Evolutionary conservation across 2,329 filamentous ascomycete genomes (phyloP).

Genomic region (Fusarium heterosporum): DNA sequence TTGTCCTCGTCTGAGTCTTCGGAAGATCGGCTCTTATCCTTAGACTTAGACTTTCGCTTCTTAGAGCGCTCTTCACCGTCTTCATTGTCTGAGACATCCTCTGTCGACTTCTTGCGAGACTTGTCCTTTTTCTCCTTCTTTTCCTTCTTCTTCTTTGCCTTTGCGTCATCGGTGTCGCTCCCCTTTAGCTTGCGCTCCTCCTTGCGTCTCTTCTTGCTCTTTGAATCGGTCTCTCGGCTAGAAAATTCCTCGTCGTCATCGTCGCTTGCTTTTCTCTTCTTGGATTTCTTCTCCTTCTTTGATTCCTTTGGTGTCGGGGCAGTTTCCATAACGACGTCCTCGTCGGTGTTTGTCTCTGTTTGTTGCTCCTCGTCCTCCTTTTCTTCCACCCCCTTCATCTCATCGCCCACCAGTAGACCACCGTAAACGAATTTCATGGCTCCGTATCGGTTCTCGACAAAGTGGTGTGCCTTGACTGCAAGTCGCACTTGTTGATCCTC

Average conservation of each 20-base stretch:
- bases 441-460: slow-evolving; percentile 81
- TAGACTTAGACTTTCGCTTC: slow-evolving; percentile 51
- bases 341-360: slow-evolving; percentile 30
- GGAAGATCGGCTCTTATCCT: slow-evolving; percentile 45
- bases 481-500: slow-evolving; percentile 76
- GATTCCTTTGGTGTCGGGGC: slow-evolving; percentile 42
- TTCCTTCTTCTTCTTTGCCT: slow-evolving; percentile 49
- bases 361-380: slow-evolving; percentile 23
- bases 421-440: slow-evolving; percentile 87
- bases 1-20: slow-evolving; percentile 47
- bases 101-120: slow-evolving; percentile 43
- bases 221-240: slow-evolving; percentile 48
- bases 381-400: slow-evolving; percentile 58
- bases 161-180: slow-evolving; percentile 36
- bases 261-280: slow-evolving; percentile 61
- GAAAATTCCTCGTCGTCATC: slow-evolving; percentile 52
- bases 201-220: slow-evolving; percentile 54
- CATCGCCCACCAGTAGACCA: slow-evolving; percentile 74
- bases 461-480: slow-evolving; percentile 77
- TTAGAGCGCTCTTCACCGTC: slow-evolving; percentile 49
- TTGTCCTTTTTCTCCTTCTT: slow-evolving; percentile 59
- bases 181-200: slow-evolving; percentile 54
- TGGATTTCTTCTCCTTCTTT: slow-evolving; percentile 60
- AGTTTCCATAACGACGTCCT: slow-evolving; percentile 41
- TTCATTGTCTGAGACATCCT: slow-evolving; percentile 39